Percentiles rank a stretch among this genome's conserved stretches.
Evolutionary conservation across 2,329 filamentous ascomycete genomes (phyloP).

Genomic region (Colletotrichum filicis): DNA sequence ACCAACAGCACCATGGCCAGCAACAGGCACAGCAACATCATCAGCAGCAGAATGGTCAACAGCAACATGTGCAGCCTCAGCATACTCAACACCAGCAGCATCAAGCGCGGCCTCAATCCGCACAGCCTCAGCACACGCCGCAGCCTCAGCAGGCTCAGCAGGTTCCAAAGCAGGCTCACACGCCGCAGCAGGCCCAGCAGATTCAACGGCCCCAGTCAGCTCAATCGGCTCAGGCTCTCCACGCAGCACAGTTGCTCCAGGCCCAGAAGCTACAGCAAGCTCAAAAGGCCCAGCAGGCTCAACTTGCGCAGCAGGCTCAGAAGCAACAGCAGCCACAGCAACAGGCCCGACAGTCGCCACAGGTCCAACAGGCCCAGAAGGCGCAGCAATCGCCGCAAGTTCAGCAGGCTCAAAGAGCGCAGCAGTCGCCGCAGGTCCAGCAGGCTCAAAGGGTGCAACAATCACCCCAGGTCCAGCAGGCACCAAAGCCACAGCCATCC

Average conservation of each 20-base stretch:
- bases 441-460: conserved; percentile 22
- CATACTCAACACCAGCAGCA: conserved; percentile 8
- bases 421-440: conserved; percentile 13
- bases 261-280: conserved; percentile 38
- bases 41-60: conserved; percentile 29
- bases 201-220: conserved; percentile 30
- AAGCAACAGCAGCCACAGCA: conserved; percentile 39
- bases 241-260: conserved; percentile 19
- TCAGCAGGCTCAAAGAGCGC: not conserved
- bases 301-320: conserved; percentile 41
- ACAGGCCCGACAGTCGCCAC: conserved; percentile 43
- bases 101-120: conserved; percentile 11
- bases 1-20: conserved; percentile 31
- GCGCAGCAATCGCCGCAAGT: not conserved
- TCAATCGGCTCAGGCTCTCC: conserved; percentile 36
- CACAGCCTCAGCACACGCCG: conserved; percentile 1
- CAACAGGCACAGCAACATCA: conserved; percentile 28
- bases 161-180: conserved; percentile 40
- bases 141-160: conserved; percentile 42
- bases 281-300: conserved; percentile 37
- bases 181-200: conserved; percentile 37
- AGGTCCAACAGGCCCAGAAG: conserved; percentile 6
- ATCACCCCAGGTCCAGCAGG: conserved; percentile 2
- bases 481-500: not conserved
- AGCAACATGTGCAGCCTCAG: conserved; percentile 22